These are phyloP conservation scores for Lachnellula arida DNA, from an alignment of 2,329 filamentous ascomycete genomes.

Conservation along the genomic window DNA sequence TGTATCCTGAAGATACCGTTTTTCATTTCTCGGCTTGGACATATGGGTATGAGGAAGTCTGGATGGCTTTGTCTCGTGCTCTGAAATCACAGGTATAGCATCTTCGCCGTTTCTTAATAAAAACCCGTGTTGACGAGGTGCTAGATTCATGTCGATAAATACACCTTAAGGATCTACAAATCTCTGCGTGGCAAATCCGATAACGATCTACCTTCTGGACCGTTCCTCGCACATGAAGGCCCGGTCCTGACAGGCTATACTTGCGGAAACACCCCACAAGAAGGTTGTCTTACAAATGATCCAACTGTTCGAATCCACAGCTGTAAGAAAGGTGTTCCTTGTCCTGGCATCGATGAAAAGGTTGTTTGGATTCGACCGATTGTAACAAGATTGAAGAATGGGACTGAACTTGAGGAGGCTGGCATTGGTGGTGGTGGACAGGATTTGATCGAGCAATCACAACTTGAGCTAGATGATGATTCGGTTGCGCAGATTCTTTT, in stretches of 20 bases:
- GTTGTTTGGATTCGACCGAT: conserved; percentile 77
- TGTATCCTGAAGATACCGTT: conserved; percentile 67
- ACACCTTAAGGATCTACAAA: conserved; percentile 69
- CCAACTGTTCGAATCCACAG: conserved; percentile 69
- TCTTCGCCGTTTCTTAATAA: not conserved
- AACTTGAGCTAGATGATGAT: conserved; percentile 54
- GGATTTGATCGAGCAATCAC: conserved; percentile 64
- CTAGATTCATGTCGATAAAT: conserved; percentile 76
- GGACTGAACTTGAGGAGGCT: conserved; percentile 63
- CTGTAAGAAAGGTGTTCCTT: conserved; percentile 70
- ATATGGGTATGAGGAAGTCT: conserved; percentile 89
- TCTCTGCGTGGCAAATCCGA: conserved; percentile 49
- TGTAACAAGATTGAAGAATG: conserved; percentile 57
- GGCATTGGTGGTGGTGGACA: conserved; percentile 76
- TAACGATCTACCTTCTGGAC: conserved; percentile 25
- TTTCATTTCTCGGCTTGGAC: conserved; percentile 91
- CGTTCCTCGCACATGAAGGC: conserved; percentile 51
- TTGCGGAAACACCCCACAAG: conserved; percentile 65
- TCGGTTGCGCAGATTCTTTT: conserved; percentile 32
- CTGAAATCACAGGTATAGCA: conserved; percentile 55
- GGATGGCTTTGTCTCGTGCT: conserved; percentile 71
- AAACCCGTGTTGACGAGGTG: conserved; percentile 10
- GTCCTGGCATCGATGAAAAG: conserved; percentile 43
- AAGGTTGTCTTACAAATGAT: conserved; percentile 67
- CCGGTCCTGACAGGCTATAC: conserved; percentile 67